These are phyloP conservation scores for Mycena polygramma DNA, from an alignment of 768 basidiomycete genomes.

Conservation along the genomic window DNA sequence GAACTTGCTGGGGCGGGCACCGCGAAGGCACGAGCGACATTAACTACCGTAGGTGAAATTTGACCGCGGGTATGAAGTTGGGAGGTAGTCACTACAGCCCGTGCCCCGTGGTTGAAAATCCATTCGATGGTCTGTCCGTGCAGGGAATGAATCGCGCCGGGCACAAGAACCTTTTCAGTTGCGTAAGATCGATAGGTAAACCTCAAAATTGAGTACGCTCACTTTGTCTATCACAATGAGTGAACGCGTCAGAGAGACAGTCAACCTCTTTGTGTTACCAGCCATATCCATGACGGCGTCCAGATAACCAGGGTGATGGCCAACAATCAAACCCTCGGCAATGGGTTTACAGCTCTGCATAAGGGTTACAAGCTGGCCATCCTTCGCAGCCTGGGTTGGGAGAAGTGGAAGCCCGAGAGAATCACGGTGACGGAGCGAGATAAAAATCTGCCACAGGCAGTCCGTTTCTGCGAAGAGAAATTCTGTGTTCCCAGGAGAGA, in stretches of 20 bases:
- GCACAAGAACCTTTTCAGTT: slow-evolving; percentile 7
- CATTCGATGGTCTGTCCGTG: slow-evolving; percentile 20
- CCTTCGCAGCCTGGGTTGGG: neutral
- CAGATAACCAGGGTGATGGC: neutral
- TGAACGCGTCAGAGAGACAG: neutral
- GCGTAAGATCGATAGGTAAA: neutral
- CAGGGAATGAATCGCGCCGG: slow-evolving; percentile 1
- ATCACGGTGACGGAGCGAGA: neutral
- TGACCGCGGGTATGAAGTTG: slow-evolving; percentile 3
- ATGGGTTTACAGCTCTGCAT: neutral
- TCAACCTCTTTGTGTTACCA: neutral
- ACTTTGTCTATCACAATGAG: slow-evolving; percentile 9
- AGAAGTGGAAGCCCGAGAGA: slow-evolving; percentile 5
- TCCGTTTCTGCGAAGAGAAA: neutral
- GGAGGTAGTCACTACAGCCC: slow-evolving; percentile 16
- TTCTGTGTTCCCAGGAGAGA: neutral
- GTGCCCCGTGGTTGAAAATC: slow-evolving; percentile 6
- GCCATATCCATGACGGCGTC: neutral
- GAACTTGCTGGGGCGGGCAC: neutral
- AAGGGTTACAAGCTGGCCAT: slow-evolving; percentile 12
- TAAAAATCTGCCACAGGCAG: slow-evolving; percentile 12
- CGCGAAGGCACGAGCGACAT: neutral
- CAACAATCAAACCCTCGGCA: slow-evolving; percentile 9
- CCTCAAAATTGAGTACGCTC: neutral
- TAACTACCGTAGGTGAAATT: neutral